Base-by-base conservation (phyloP, 768 basidiomycete genomes). In the Termitomyces sp. region DNA sequence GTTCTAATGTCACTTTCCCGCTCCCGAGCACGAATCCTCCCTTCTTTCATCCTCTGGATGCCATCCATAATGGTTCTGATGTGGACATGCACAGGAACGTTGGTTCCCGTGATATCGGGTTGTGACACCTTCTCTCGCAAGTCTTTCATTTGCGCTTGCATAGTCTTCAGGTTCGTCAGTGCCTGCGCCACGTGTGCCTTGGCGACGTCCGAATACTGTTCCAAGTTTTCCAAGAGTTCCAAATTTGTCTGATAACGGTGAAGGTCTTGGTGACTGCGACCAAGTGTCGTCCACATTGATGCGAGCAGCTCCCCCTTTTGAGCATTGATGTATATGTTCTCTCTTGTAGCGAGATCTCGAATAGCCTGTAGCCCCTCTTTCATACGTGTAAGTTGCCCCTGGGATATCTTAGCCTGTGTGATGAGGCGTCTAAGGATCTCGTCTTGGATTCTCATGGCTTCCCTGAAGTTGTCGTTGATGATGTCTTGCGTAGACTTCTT, bases 71-170 rank as follows among this genome's bases (percentile, higher is more conserved):
- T 80, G 53, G 74, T 79, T 67, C 72, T 72, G 58, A 83, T 75
- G 59, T 84, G 80, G n/a, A 84, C 82, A 29, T 77, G 74, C 6
- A 78, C 63, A 5, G 83, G 82, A n/a, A 84, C 65, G 46, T 68
- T 68, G 43, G 74, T 66, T 13, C 74, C 76, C 14, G 76, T 65
- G 10, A 84, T 65, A 39, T 74, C 77, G 27, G 83, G 82, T 31
- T 74, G 74, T 14, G 78, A 74, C 14, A 81, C 77, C 27, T 76
- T 71, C 55, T 78, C 75, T 49, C 82, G 71, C 22, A 83, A 58
- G 6, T 81, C 82, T 61, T 82, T 79, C 67, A 84, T 73, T 58
- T 84, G 81, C 50, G 73, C 76, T 56, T 72, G 72, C 77, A 83
- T 76, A 46, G 68, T 66, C 52, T 76, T 64, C 31, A 84, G 64